Evolutionary conservation across 495 filamentous ascomycete genomes (phyloP).

Genomic region (Lindgomyces ingoldianus): DNA sequence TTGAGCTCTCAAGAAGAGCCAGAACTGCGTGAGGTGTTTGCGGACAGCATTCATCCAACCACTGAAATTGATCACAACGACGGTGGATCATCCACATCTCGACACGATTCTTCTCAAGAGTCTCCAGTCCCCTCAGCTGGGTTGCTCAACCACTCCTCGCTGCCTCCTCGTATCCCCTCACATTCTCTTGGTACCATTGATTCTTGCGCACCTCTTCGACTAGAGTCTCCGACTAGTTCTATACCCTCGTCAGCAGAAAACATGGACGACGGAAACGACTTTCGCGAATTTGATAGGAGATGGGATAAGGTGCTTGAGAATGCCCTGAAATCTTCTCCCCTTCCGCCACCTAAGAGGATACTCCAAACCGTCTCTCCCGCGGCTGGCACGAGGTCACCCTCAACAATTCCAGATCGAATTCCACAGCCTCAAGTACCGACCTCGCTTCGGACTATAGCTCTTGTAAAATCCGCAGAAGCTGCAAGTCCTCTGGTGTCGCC

Average conservation of each 20-base stretch:
- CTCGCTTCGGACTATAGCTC: slow-evolving; percentile 3
- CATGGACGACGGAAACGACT: slow-evolving; percentile 15
- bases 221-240: not conserved
- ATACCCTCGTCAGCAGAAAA: not conserved
- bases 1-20: slow-evolving; percentile 1
- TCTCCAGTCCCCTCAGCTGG: slow-evolving; percentile 1
- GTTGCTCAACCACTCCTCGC: not conserved
- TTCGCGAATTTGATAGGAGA: no score
- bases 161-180: not conserved
- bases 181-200: slow-evolving; percentile 13
- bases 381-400: slow-evolving; percentile 21
- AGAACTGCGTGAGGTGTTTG: no score
- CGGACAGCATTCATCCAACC: slow-evolving; percentile 1
- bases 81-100: not conserved
- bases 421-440: slow-evolving; percentile 6
- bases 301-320: no score
- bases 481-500: not conserved
- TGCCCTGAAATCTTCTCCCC: no score
- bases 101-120: slow-evolving; percentile 16
- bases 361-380: not conserved
- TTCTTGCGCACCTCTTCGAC: not conserved
- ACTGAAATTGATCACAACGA: slow-evolving; percentile 3
- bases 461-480: not conserved
- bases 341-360: no score
- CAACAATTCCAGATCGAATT: slow-evolving; percentile 26